A percentile compares a stretch with the other conserved stretches of the same genome.
These are phyloP conservation scores for Cytospora chrysosperma DNA, from an alignment of 2,329 filamentous ascomycete genomes.

Conservation along the genomic window DNA sequence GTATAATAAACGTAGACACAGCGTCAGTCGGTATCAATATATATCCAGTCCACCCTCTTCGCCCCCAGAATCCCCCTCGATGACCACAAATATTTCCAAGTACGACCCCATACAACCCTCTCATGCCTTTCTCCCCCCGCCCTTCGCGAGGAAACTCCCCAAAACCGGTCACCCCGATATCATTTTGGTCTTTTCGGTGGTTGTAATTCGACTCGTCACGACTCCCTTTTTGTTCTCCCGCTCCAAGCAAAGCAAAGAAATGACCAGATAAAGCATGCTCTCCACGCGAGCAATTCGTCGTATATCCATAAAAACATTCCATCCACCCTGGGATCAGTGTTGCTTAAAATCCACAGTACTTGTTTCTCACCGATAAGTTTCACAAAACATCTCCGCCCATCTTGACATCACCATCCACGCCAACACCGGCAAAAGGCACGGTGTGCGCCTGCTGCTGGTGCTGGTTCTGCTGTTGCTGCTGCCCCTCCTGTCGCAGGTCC, in stretches of 20 bases:
- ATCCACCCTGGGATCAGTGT: background rate
- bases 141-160: too few relatives aligned
- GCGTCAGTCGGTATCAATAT: background rate
- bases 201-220: background rate
- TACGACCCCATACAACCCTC: background rate
- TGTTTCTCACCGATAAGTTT: background rate
- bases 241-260: background rate
- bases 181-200: background rate
- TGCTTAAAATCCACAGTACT: background rate
- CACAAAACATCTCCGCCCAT: slow-evolving; percentile 18
- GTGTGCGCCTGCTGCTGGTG: slow-evolving; percentile 24
- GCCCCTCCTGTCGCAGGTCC: slow-evolving; percentile 28
- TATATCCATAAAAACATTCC: slow-evolving; percentile 6
- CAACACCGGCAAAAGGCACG: slow-evolving; percentile 19
- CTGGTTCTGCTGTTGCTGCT: slow-evolving; percentile 28
- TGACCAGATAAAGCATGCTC: background rate
- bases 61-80: background rate
- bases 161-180: background rate
- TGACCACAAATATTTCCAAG: background rate
- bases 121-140: too few relatives aligned
- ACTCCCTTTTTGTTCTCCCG: background rate
- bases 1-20: background rate
- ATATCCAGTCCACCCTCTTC: background rate
- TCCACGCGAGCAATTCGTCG: background rate
- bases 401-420: slow-evolving; percentile 25